Evolutionary conservation across 352 stramenopile species (phyloP).

Genomic region (Globisporangium abappressorium): DNA sequence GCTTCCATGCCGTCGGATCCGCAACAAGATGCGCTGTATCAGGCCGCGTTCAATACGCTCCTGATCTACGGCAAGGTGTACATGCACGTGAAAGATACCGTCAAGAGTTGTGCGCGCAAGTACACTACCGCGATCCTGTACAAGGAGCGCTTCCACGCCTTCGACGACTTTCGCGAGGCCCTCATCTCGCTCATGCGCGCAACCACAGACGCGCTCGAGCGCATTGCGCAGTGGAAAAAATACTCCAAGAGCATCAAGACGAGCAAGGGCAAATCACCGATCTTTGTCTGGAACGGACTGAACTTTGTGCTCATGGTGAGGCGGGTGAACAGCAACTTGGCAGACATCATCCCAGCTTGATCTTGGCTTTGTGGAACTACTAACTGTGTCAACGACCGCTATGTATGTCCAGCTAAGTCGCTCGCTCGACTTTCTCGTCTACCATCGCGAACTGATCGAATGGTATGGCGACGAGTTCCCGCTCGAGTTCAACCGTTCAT

Average conservation of each 20-base stretch:
- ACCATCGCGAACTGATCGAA: constrained; percentile 34
- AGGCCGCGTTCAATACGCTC: constrained; percentile 22
- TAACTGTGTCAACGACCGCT: neutral
- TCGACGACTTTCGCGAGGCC: constrained; percentile 38
- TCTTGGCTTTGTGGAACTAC: constrained; percentile 2
- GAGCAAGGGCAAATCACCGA: constrained; percentile 4
- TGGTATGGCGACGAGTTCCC: constrained; percentile 80
- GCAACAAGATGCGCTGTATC: constrained; percentile 31
- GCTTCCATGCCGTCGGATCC: constrained; percentile 5
- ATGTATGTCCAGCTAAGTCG: constrained; percentile 30
- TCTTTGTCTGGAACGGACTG: constrained; percentile 57
- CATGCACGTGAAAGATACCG: constrained; percentile 10
- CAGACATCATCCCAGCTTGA: constrained; percentile 13
- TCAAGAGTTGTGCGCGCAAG: constrained; percentile 21
- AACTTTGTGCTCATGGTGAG: constrained; percentile 43
- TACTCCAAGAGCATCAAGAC: neutral
- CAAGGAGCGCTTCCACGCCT: constrained; percentile 59
- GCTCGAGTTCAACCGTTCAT: constrained; percentile 67
- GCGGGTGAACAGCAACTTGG: too few relatives aligned
- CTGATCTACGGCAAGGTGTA: constrained; percentile 43
- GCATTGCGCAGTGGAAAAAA: constrained; percentile 38
- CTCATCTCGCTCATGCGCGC: constrained; percentile 30
- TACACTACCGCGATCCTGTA: constrained; percentile 48
- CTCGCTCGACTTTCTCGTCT: constrained; percentile 51
- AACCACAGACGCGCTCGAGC: constrained; percentile 34